Evolutionary conservation across 108 stramenopile species (phyloP).

Genomic region (Cyclotella baltica): DNA sequence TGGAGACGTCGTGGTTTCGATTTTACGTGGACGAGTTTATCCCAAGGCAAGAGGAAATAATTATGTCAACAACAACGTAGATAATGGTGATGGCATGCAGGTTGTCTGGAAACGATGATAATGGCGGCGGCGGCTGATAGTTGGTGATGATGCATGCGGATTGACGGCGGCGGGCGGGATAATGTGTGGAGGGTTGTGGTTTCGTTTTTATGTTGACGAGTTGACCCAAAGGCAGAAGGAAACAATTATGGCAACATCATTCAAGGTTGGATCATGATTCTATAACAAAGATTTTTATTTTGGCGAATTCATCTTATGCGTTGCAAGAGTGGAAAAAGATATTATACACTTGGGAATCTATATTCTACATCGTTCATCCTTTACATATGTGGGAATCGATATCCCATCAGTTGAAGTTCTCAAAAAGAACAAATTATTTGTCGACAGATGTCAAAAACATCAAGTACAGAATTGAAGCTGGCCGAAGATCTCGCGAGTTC

Average conservation of each 20-base stretch:
- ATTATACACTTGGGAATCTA: not conserved
- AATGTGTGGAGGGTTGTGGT: not conserved
- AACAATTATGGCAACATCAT: slow-evolving; percentile 1
- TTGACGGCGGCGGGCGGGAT: not conserved
- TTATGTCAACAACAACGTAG: no score
- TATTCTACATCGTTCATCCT: not conserved
- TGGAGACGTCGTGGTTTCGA: no score
- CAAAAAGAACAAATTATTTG: slow-evolving; percentile 1
- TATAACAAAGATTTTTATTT: slow-evolving; percentile 1
- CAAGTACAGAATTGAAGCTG: not conserved
- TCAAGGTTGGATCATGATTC: not conserved
- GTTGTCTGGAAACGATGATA: not conserved
- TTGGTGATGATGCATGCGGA: not conserved
- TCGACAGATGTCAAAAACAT: slow-evolving; percentile 1
- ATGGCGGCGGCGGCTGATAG: not conserved
- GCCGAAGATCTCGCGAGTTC: not conserved
- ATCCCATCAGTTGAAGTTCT: not conserved
- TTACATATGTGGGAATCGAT: slow-evolving; percentile 1
- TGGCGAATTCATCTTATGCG: not conserved
- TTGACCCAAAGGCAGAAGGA: not conserved
- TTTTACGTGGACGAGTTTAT: no score
- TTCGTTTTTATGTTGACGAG: not conserved
- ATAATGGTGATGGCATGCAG: not conserved
- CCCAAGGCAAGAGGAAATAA: no score
- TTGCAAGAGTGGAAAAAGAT: slow-evolving; percentile 1